phyloP scores from a whole-genome alignment of 2,329 filamentous ascomycete species.

The Lasiodiplodia citricola region DNA sequence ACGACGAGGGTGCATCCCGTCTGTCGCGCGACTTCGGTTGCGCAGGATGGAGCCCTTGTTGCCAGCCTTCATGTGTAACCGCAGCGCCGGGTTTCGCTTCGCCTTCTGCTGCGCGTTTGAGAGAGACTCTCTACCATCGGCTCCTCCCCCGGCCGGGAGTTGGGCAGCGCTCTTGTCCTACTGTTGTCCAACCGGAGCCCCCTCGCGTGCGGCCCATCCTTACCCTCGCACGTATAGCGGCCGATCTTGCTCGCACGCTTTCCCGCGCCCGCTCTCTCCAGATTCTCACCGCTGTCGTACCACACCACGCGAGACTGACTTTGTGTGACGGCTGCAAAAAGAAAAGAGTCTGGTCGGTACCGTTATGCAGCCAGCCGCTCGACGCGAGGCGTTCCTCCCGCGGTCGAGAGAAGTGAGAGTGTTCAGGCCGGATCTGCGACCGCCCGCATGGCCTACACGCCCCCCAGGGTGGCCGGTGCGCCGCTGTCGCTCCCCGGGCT shows the following conservation, averaged over 20 bases:
- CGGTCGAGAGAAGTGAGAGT: conserved; percentile 14
- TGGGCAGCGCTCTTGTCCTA: not conserved
- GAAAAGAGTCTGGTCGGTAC: not conserved
- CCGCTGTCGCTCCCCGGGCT: not conserved
- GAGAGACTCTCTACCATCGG: conserved; percentile 2
- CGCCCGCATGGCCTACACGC: conserved; percentile 22
- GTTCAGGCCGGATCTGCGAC: conserved; percentile 25
- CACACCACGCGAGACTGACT: conserved; percentile 18
- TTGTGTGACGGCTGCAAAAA: conserved; percentile 1
- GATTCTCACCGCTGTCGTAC: not conserved
- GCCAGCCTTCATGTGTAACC: conserved; percentile 20
- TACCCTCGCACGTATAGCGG: not conserved
- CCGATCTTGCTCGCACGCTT: not conserved
- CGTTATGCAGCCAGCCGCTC: conserved; percentile 24
- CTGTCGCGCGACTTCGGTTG: conserved; percentile 18
- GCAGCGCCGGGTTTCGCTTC: conserved; percentile 20
- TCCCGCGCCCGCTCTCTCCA: not conserved
- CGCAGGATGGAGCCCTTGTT: conserved; percentile 18
- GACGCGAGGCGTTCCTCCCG: conserved; percentile 18
- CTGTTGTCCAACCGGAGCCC: conserved; percentile 5
- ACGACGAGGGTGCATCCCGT: not conserved
- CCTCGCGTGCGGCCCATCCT: conserved; percentile 1
- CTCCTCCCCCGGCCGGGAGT: not conserved
- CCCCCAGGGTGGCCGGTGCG: conserved; percentile 14
- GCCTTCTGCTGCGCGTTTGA: conserved; percentile 5